A percentile compares a stretch with the other conserved stretches of the same genome.
Evolutionary conservation across 768 basidiomycete genomes (phyloP).

Genomic region (Collybia mongolica): DNA sequence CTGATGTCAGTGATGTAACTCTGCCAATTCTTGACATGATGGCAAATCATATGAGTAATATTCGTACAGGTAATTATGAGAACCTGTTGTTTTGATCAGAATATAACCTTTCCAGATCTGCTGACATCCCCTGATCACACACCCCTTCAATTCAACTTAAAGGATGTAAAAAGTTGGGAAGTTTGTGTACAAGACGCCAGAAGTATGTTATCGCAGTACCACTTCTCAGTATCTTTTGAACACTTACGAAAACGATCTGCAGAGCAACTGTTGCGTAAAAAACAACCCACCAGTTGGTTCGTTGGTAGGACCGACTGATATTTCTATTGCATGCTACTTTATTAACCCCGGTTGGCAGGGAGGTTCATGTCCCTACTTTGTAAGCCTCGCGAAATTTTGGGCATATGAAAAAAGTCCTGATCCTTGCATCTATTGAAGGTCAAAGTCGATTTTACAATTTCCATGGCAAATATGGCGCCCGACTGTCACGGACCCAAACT

Average conservation of each 20-base stretch:
- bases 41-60: constrained; percentile 19
- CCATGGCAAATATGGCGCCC: constrained; percentile 41
- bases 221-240: not conserved
- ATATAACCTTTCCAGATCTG: not conserved
- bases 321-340: not conserved
- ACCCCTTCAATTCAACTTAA: no score
- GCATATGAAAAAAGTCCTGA: not conserved
- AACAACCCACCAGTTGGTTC: not conserved
- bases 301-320: not conserved
- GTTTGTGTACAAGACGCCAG: not conserved
- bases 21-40: constrained; percentile 19
- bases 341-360: constrained; percentile 2
- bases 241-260: not conserved
- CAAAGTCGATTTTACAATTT: constrained; percentile 35
- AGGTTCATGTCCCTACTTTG: constrained; percentile 13
- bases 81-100: not conserved
- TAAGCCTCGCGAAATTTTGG: not conserved
- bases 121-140: no score
- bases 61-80: constrained; percentile 7
- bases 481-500: constrained; percentile 33
- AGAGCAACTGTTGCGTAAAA: not conserved
- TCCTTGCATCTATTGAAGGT: not conserved
- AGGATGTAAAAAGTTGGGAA: not conserved
- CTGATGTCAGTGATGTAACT: constrained; percentile 21
- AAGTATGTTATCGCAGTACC: not conserved